Percentiles rank a stretch among this genome's conserved stretches.
phyloP scores from a whole-genome alignment of 2,329 filamentous ascomycete species.

The Botrytis tulipae region DNA sequence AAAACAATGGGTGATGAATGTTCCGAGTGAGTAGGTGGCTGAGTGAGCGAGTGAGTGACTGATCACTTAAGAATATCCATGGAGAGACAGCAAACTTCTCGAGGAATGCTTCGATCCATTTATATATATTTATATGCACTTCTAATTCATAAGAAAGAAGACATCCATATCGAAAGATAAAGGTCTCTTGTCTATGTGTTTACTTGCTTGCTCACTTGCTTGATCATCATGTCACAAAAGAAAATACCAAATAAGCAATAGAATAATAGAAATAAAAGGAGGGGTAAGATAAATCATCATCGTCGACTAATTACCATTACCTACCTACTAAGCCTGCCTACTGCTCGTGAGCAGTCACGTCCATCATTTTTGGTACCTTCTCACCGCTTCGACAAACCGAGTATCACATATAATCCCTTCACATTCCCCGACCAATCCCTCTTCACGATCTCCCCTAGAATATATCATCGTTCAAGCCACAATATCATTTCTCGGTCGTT shows the following conservation, averaged over 20 bases:
- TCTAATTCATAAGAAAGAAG: not conserved
- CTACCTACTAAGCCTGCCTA: not conserved
- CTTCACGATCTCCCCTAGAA: not conserved
- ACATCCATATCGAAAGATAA: not conserved
- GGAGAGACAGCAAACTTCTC: not conserved
- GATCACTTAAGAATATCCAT: not conserved
- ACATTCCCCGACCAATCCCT: not conserved
- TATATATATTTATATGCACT: not conserved
- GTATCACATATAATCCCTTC: not conserved
- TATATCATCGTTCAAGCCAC: constrained; percentile 2
- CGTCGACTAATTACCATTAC: not conserved
- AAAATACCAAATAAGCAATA: not conserved
- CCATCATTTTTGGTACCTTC: not conserved
- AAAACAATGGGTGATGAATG: not conserved
- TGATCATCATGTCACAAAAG: not conserved
- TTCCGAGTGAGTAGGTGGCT: not conserved
- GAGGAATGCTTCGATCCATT: not conserved
- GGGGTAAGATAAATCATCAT: not conserved
- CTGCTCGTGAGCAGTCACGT: not conserved
- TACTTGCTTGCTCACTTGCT: not conserved
- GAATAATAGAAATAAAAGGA: not conserved
- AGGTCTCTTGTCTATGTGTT: not conserved
- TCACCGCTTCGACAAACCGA: not conserved
- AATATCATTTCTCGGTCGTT: constrained; percentile 3
- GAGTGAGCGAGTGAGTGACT: not conserved